phyloP scores from a whole-genome alignment of 1,284 basidiomycete species.

The Malassezia globosa region DNA sequence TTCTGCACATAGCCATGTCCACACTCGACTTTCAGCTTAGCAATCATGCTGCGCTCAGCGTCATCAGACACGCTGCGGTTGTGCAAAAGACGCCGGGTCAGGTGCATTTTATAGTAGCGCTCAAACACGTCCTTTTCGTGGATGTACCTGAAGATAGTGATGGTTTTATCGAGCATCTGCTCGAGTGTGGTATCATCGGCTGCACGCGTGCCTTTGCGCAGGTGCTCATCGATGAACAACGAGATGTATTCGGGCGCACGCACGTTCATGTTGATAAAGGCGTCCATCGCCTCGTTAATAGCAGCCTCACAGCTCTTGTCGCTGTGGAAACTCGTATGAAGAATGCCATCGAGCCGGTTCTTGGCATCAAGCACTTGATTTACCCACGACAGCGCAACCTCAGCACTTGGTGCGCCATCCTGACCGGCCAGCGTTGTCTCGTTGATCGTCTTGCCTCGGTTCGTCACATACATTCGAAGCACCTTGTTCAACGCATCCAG shows the following conservation, averaged over 20 bases:
- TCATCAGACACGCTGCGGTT: constrained; percentile 87
- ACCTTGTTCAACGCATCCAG: constrained; percentile 58
- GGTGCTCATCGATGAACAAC: constrained; percentile 90
- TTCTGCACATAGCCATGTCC: constrained; percentile 96
- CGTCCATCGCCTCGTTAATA: constrained; percentile 86
- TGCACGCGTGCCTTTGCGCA: constrained; percentile 88
- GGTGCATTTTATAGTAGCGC: constrained; percentile 90
- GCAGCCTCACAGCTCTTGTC: constrained; percentile 68
- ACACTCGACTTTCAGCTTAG: constrained; percentile 92
- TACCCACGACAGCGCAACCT: constrained; percentile 77
- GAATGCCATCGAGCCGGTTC: constrained; percentile 72
- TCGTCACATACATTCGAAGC: constrained; percentile 64
- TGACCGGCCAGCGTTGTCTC: constrained; percentile 29
- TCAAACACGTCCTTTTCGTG: constrained; percentile 96
- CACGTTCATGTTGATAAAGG: constrained; percentile 79
- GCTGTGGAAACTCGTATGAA: constrained; percentile 60
- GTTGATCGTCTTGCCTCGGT: constrained; percentile 73
- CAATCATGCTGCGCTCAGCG: constrained; percentile 92
- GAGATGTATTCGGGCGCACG: constrained; percentile 90
- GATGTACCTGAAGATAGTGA: constrained; percentile 86
- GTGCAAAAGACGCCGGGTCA: constrained; percentile 78
- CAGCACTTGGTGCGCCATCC: constrained; percentile 22
- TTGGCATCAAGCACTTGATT: constrained; percentile 82
- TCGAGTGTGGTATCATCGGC: constrained; percentile 89
- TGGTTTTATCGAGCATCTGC: constrained; percentile 77